Base-by-base conservation (phyloP, 345 rosid genomes). In the Ailanthus altissimus region DNA sequence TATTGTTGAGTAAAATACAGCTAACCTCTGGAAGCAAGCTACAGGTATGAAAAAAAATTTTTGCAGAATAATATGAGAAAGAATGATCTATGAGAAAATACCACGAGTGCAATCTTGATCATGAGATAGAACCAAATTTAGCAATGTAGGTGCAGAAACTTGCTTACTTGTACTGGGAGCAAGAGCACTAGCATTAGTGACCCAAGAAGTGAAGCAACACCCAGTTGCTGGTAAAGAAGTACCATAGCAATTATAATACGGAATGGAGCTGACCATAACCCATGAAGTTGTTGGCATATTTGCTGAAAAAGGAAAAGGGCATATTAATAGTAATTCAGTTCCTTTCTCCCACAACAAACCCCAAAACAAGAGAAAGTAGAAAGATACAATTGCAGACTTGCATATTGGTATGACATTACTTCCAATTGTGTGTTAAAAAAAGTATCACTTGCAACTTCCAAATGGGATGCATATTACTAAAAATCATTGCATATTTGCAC, bases 181-280 rank as follows among this genome's bases (percentile, higher is more conserved):
- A 91, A 83, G 75, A 93, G 91, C 75, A 91, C 93, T 43, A 96
- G 89, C 79, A 96, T 79, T 66, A 92, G 47, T 4, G 97, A 87
- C 51, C 99, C 98, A 49, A 96, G 84, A 83, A 93, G 89, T 12
- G 99, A 91, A 79, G 99, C 94, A 79, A 92, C 91, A 74, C 97
- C 97, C 46, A 96, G 81, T 80, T 96, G 97, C 76, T 88, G 94
- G 80, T 89, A 96, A 59, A 95, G 94, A 82, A 96, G 97, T 83
- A 86, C 83, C 97, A 96, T 87, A 25, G 98, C 84, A 73, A 92
- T 75, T 61, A 79, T 79, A 71, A 93, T 96, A 28, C 99, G 97
- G 80, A 96, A 92, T 38, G 99, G 99, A 76, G 99, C 97, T 12
- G 99, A 96, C 97, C 99, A 96, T 64, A 96, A 75, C 69, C 89